Conservation (phyloP, 176 grass and related monocot genomes). For the Hsuehochloa calcarea region DNA sequence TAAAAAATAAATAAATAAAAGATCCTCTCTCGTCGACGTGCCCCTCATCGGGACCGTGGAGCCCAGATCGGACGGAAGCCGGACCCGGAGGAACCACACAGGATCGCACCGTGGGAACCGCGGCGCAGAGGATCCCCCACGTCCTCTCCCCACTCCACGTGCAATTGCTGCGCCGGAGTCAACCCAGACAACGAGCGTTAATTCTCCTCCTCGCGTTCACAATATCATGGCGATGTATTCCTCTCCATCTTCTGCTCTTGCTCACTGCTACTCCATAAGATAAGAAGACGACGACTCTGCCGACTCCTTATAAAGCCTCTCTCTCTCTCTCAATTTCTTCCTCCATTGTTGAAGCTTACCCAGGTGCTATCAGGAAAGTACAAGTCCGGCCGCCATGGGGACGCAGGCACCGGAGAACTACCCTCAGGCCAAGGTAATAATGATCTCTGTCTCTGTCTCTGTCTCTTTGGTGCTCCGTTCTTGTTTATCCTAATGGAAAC, state of each 20-base stretch:
- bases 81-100: neutral
- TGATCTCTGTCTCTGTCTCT: neutral
- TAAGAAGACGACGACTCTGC: neutral
- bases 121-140: neutral
- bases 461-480: neutral
- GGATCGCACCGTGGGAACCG: neutral
- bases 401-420: constrained; percentile 25
- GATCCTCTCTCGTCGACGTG: neutral
- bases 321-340: neutral
- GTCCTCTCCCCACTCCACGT: too few species aligned
- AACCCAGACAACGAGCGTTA: neutral
- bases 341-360: neutral
- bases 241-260: neutral
- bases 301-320: neutral
- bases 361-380: neutral
- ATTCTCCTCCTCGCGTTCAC: neutral
- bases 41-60: neutral
- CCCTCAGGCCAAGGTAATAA: constrained; percentile 27
- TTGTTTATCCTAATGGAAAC: neutral
- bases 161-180: neutral
- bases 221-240: too few species aligned
- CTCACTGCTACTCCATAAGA: neutral
- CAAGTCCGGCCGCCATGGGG: constrained; percentile 22
- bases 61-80: neutral
- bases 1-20: too few species aligned